These are phyloP conservation scores for Zopfochytrium polystomum DNA, from an alignment of 371 early-diverging fungal genomes.

Conservation along the genomic window DNA sequence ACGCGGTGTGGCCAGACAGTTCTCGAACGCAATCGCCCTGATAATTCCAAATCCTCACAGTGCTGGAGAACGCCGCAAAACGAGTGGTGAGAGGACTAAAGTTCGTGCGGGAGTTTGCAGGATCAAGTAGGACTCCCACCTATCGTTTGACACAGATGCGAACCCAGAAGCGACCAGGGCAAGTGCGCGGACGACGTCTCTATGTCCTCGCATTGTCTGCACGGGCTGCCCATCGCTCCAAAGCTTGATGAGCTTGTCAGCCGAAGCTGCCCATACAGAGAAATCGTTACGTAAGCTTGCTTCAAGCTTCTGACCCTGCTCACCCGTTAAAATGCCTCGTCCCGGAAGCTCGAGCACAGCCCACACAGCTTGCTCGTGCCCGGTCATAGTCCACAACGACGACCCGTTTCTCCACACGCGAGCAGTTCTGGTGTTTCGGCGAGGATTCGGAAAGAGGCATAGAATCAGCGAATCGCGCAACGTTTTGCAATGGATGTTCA, in stretches of 20 bases:
- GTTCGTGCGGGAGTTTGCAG: neutral
- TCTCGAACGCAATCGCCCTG: slow-evolving; percentile 71
- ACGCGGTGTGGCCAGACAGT: slow-evolving; percentile 85
- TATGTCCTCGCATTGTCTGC: slow-evolving; percentile 80
- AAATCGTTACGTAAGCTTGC: neutral
- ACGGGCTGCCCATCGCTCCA: slow-evolving; percentile 76
- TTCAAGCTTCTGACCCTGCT: neutral
- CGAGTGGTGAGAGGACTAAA: no score
- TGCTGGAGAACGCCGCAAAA: slow-evolving; percentile 41
- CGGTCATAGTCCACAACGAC: slow-evolving; percentile 64
- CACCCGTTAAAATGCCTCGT: slow-evolving; percentile 77
- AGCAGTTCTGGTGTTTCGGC: slow-evolving; percentile 57
- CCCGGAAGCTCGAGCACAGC: slow-evolving; percentile 74
- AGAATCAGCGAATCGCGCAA: neutral
- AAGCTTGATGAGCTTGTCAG: slow-evolving; percentile 86
- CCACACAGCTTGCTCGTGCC: slow-evolving; percentile 91
- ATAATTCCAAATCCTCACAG: slow-evolving; percentile 77
- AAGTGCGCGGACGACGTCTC: slow-evolving; percentile 85
- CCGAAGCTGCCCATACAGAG: slow-evolving; percentile 64
- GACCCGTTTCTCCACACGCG: slow-evolving; percentile 83
- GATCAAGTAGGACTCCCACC: slow-evolving; percentile 40
- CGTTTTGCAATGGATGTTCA: neutral
- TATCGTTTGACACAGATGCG: slow-evolving; percentile 86
- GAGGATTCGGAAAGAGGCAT: neutral
- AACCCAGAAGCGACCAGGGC: slow-evolving; percentile 64